Conservation (phyloP, 1,284 basidiomycete genomes). For the Cryptococcus sp. region DNA sequence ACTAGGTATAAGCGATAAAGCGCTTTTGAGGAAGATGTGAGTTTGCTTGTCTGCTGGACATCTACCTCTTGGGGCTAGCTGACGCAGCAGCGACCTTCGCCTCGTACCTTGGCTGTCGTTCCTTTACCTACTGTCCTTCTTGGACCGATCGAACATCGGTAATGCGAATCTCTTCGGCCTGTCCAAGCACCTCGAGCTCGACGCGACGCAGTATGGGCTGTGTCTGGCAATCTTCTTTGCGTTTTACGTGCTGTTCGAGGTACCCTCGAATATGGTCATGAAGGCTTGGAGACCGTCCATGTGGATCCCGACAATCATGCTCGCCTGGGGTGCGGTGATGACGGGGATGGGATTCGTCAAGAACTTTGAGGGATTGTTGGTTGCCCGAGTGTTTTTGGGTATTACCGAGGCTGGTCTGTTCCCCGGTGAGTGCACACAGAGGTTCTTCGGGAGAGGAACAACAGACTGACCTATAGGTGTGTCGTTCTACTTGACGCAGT, state of each 20-base stretch:
- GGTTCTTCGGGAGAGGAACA: too few species aligned
- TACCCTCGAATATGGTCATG: constrained; percentile 48
- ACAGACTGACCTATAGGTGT: too few species aligned
- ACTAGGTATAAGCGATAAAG: constrained; percentile 2
- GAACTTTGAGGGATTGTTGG: constrained; percentile 40
- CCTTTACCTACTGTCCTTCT: constrained; percentile 64
- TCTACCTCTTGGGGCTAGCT: not conserved
- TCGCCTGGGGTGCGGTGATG: constrained; percentile 47
- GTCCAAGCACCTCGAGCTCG: constrained; percentile 22
- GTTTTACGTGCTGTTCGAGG: constrained; percentile 63
- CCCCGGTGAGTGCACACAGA: too few species aligned
- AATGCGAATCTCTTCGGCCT: constrained; percentile 59
- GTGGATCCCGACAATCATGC: constrained; percentile 34
- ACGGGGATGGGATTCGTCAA: constrained; percentile 45
- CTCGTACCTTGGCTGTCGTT: constrained; percentile 46
- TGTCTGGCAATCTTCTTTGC: constrained; percentile 53
- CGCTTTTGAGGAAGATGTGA: constrained; percentile 8
- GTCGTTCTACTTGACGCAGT: constrained; percentile 36
- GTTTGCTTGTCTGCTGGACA: not conserved
- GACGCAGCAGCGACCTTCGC: constrained; percentile 16
- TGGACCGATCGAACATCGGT: constrained; percentile 71
- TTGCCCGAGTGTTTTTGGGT: constrained; percentile 29
- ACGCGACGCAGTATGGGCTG: constrained; percentile 18
- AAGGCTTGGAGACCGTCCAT: constrained; percentile 14
- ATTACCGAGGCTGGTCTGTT: constrained; percentile 40